Evolutionary conservation across 1,139 yeast species (phyloP).

Genomic region (Pichia sp.): DNA sequence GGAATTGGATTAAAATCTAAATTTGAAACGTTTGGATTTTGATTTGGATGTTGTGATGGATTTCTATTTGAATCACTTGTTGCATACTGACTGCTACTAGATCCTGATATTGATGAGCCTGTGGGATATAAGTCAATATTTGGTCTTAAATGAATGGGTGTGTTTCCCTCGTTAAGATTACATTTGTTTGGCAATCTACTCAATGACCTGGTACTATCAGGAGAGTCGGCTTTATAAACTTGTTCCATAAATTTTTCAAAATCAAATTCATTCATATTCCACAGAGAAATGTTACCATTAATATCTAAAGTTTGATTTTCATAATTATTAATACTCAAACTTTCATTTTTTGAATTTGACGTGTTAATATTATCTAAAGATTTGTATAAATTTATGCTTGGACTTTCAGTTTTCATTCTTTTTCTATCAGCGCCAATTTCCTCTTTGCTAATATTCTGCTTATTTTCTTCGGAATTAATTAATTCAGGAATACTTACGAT

Average conservation of each 20-base stretch:
- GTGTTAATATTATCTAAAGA: not conserved
- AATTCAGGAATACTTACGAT: slow-evolving; percentile 31
- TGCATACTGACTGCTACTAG: no score
- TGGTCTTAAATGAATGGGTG: not conserved
- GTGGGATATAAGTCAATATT: not conserved
- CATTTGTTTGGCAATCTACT: slow-evolving; percentile 49
- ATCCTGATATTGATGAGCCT: not conserved
- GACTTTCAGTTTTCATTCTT: not conserved
- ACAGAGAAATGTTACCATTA: not conserved
- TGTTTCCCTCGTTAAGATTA: slow-evolving; percentile 18
- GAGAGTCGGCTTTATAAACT: slow-evolving; percentile 21
- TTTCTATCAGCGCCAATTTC: slow-evolving; percentile 2
- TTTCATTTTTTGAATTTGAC: not conserved
- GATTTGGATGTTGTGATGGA: no score
- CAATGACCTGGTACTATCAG: slow-evolving; percentile 20
- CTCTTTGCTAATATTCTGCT: not conserved
- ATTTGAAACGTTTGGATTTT: no score
- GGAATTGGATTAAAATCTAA: no score
- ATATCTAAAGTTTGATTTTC: not conserved
- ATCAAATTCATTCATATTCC: slow-evolving; percentile 28
- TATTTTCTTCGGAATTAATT: slow-evolving; percentile 4
- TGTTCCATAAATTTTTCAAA: slow-evolving; percentile 42
- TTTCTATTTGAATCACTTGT: no score
- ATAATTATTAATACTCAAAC: not conserved
- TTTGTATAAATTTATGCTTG: no score